These are phyloP conservation scores for Nematodospora anomalae DNA, from an alignment of 1,139 yeast genomes.

Conservation along the genomic window DNA sequence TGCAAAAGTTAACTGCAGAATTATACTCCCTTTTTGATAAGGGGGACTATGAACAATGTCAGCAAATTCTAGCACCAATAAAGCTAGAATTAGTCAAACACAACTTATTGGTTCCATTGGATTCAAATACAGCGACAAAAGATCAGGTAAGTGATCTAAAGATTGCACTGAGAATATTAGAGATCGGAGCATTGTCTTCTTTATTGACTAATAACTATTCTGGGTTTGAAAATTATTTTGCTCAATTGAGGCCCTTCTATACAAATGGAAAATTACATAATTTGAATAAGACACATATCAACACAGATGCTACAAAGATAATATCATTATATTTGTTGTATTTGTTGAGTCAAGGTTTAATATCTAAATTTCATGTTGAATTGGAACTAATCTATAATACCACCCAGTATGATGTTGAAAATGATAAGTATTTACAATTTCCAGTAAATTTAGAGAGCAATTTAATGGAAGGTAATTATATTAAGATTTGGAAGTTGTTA, in stretches of 20 bases:
- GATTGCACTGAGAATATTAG: slow-evolving; percentile 79
- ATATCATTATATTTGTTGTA: slow-evolving; percentile 74
- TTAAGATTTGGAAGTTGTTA: slow-evolving; percentile 83
- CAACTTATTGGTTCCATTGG: slow-evolving; percentile 72
- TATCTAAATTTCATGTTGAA: slow-evolving; percentile 87
- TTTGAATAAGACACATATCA: slow-evolving; percentile 48
- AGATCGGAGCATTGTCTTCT: slow-evolving; percentile 80
- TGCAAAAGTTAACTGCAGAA: slow-evolving; percentile 60
- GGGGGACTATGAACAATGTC: slow-evolving; percentile 62
- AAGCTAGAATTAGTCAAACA: slow-evolving; percentile 79
- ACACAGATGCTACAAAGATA: slow-evolving; percentile 64
- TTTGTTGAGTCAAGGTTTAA: slow-evolving; percentile 77
- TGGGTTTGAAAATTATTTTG: slow-evolving; percentile 68
- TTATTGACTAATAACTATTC: slow-evolving; percentile 63
- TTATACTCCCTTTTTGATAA: slow-evolving; percentile 63
- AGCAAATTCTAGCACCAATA: slow-evolving; percentile 63
- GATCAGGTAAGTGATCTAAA: slow-evolving; percentile 64
- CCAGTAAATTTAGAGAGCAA: slow-evolving; percentile 90
- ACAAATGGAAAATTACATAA: slow-evolving; percentile 44
- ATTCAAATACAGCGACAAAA: slow-evolving; percentile 34
- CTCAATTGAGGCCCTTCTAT: slow-evolving; percentile 80
- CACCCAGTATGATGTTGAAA: slow-evolving; percentile 42
- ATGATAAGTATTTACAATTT: slow-evolving; percentile 64
- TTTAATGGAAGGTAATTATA: slow-evolving; percentile 96
- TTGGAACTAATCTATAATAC: slow-evolving; percentile 68